phyloP scores from a whole-genome alignment of 768 basidiomycete species.

The Panaeolus cyanescens region DNA sequence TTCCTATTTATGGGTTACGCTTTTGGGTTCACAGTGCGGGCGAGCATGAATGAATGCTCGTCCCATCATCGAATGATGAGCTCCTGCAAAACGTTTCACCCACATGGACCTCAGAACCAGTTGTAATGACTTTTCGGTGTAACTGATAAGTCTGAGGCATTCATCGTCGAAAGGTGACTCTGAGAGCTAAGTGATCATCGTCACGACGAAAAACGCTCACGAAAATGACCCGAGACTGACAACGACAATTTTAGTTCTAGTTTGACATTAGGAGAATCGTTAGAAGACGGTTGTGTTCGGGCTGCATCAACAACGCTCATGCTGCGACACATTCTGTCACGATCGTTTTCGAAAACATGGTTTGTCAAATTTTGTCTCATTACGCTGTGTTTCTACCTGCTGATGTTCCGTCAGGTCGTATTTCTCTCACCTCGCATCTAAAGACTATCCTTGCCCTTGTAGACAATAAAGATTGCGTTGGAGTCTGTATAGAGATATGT shows the following conservation, averaged over 20 bases:
- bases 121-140: too few species aligned
- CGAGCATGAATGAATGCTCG: too few species aligned
- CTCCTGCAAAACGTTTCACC: too few species aligned
- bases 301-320: slow-evolving; percentile 76
- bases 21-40: too few species aligned
- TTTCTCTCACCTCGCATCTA: slow-evolving; percentile 63
- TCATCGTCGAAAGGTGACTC: too few species aligned
- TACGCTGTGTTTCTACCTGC: background rate
- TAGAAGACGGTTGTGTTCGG: slow-evolving; percentile 57
- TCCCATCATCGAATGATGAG: too few species aligned
- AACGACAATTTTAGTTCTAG: slow-evolving; percentile 54
- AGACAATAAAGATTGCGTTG: slow-evolving; percentile 72
- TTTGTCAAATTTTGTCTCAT: slow-evolving; percentile 17
- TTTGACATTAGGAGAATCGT: slow-evolving; percentile 73
- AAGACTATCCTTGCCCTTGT: slow-evolving; percentile 77
- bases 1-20: too few species aligned
- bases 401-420: slow-evolving; percentile 39
- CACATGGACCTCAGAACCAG: too few species aligned
- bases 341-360: slow-evolving; percentile 86
- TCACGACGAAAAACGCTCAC: too few species aligned
- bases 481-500: slow-evolving; percentile 88
- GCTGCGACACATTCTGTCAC: slow-evolving; percentile 54
- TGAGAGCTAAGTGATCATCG: too few species aligned
- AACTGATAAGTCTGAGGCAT: too few species aligned
- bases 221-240: too few species aligned